Percentiles rank a stretch among this genome's conserved stretches.
Evolutionary conservation across 768 basidiomycete species (phyloP).

Genomic region (Suillus luteus): DNA sequence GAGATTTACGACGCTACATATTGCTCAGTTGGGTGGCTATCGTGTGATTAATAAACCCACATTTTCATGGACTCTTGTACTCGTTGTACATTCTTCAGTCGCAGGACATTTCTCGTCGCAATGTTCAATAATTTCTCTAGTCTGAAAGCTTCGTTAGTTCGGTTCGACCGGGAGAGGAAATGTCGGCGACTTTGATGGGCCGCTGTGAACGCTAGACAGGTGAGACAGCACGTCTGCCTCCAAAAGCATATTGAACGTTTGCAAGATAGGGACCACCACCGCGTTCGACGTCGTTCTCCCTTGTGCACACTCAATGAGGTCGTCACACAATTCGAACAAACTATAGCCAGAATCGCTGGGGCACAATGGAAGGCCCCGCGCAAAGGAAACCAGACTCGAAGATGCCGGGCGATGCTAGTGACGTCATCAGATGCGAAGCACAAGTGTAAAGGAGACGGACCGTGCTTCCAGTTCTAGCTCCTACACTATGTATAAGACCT

Average conservation of each 20-base stretch:
- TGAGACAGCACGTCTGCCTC: slow-evolving; percentile 62
- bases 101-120: slow-evolving; percentile 60
- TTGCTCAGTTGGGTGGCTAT: slow-evolving; percentile 15
- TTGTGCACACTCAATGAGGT: slow-evolving; percentile 58
- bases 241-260: slow-evolving; percentile 72
- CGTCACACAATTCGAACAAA: slow-evolving; percentile 52
- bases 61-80: slow-evolving; percentile 83
- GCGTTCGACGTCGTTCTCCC: slow-evolving; percentile 62
- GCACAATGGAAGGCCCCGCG: slow-evolving; percentile 50
- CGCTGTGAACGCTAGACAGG: slow-evolving; percentile 47
- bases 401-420: slow-evolving; percentile 70
- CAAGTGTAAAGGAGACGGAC: slow-evolving; percentile 47
- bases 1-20: slow-evolving; percentile 63
- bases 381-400: slow-evolving; percentile 59
- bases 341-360: slow-evolving; percentile 41
- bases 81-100: slow-evolving; percentile 81
- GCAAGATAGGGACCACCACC: slow-evolving; percentile 80
- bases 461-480: slow-evolving; percentile 82
- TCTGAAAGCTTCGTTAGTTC: slow-evolving; percentile 37
- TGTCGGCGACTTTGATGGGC: slow-evolving; percentile 52
- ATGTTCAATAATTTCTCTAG: slow-evolving; percentile 55
- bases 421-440: slow-evolving; percentile 19
- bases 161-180: slow-evolving; percentile 17
- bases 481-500: slow-evolving; percentile 78
- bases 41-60: slow-evolving; percentile 46